Base-by-base conservation (phyloP, 768 basidiomycete genomes). In the Lactarius hatsudake region DNA sequence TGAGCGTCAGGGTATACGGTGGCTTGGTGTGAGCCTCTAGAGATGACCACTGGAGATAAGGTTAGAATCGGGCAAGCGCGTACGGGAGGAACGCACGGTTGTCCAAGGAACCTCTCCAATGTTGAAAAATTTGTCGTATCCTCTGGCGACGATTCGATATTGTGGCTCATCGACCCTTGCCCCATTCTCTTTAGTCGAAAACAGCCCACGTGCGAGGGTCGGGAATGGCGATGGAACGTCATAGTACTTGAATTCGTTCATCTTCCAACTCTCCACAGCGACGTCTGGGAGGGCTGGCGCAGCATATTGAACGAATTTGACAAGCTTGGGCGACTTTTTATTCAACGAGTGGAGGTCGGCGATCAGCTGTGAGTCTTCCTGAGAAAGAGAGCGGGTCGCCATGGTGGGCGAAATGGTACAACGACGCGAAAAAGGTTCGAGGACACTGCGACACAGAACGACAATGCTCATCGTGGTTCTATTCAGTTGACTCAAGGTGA, bases 121-220 rank as follows among this genome's bases (percentile, higher is more conserved):
- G 74, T 97, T 98, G 82, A 98, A 98, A 78, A 99, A 98, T 80
- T 99, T 99, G 81, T 98, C 97, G 75, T 99, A 98, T 0, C 96
- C 97, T 56, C 97, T 81, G 0, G 85, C 90, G 1, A 97, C 87
- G 64, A 99, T 95, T 64, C 87, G 79, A 67, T 81, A 77, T 61
- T 74, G 75, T 58, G 68, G 32, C 66, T 81, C 74, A 53, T 75
- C 78, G 45, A 73, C 75, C 53, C 76, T 73, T 63, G 75, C 66
- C 1, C 65, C 69, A 61, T 75, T 70, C 18, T 79, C 74, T 56
- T 90, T 83, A 13, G 79, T 76, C 0, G 92, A 90, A 75, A 98
- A 98, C 30, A 99, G 74, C 0, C 97, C 97, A 32, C 97, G 80
- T 0, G 95, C 97, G n/a, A 97, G 84, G 0, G 95, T 97, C 2